These are phyloP conservation scores for Sporothrix protearum DNA, from an alignment of 2,329 filamentous ascomycete species.

Conservation along the genomic window DNA sequence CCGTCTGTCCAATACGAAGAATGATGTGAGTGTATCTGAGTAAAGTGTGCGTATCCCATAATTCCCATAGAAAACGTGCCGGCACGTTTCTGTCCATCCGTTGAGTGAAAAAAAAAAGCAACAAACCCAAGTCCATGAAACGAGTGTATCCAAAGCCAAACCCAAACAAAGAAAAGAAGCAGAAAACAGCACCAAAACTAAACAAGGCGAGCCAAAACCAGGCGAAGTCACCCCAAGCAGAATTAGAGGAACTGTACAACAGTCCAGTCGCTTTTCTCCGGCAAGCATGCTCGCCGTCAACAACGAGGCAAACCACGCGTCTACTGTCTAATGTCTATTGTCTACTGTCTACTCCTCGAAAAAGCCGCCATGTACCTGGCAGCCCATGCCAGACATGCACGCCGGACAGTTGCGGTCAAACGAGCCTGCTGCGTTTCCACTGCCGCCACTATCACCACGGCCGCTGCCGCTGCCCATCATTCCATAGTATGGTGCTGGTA, in stretches of 20 bases:
- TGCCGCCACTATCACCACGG: background rate
- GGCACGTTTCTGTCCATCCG: background rate
- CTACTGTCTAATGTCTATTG: too few relatives aligned
- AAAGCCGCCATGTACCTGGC: conserved; percentile 25
- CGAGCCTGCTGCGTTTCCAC: background rate
- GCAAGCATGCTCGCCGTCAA: background rate
- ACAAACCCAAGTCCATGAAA: background rate
- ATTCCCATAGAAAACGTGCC: background rate
- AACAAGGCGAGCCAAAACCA: background rate
- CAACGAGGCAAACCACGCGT: too few relatives aligned
- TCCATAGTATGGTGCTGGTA: conserved; percentile 18
- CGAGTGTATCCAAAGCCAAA: background rate
- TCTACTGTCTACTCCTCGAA: conserved; percentile 25
- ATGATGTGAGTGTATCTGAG: background rate
- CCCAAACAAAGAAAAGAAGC: background rate
- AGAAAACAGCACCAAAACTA: background rate
- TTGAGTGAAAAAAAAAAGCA: background rate
- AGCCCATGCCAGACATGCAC: conserved; percentile 27
- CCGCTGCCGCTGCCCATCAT: conserved; percentile 1
- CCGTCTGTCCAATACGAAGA: background rate
- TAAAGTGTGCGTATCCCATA: background rate
- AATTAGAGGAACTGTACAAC: too few relatives aligned
- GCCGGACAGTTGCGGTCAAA: conserved; percentile 20
- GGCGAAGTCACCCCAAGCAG: background rate
- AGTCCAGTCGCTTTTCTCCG: background rate